Evolutionary conservation across 306 rosid species (phyloP).

Genomic region (Rosa multiflora): DNA sequence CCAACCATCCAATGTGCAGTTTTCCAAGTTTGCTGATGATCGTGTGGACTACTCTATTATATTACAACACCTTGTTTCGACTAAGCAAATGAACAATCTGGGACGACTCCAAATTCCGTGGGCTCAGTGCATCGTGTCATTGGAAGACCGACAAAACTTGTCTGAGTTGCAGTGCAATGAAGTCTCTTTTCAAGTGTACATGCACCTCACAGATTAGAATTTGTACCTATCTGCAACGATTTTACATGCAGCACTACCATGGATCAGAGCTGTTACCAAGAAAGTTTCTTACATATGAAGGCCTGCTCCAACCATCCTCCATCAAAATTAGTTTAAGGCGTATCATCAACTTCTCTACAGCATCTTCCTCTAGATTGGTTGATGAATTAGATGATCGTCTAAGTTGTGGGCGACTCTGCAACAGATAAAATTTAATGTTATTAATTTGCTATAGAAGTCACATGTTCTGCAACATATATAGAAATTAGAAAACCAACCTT

Average conservation of each 20-base stretch:
- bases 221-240: neutral
- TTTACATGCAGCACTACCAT: conserved; percentile 47
- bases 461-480: neutral
- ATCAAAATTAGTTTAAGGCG: conserved; percentile 65
- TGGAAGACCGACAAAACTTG: neutral
- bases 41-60: neutral
- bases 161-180: neutral
- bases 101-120: too few species aligned
- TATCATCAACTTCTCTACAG: conserved; percentile 58
- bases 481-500: conserved; percentile 43
- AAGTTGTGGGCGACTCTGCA: conserved; percentile 47
- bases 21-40: neutral
- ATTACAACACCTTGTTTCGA: neutral
- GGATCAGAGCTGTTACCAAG: conserved; percentile 74
- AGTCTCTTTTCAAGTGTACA: neutral
- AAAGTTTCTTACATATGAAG: conserved; percentile 50
- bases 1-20: neutral
- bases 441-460: conserved; percentile 9
- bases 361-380: conserved; percentile 57
- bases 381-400: conserved; percentile 27
- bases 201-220: neutral
- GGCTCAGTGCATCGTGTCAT: neutral
- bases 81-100: neutral
- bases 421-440: conserved; percentile 14
- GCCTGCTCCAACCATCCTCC: conserved; percentile 80